Conservation (phyloP, 208 protist species). For the Balamuthia mandrillaris region DNA sequence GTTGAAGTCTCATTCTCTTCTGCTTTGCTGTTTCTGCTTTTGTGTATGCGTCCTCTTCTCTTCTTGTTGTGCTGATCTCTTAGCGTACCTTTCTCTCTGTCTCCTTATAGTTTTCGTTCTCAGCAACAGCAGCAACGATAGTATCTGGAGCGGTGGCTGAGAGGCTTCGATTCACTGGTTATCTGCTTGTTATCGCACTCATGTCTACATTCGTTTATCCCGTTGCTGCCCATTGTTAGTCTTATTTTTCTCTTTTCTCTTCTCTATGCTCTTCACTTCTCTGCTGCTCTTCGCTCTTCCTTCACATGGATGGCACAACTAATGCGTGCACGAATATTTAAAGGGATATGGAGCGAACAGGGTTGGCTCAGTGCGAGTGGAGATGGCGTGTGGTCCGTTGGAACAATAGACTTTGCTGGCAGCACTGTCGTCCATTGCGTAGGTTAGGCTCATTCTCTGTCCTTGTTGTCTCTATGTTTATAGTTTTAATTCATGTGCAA, state of each 20-base stretch:
- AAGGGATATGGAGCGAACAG: slow-evolving; percentile 9
- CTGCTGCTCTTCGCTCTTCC: no score
- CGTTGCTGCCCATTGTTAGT: slow-evolving; percentile 12
- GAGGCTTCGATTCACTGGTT: slow-evolving; percentile 5
- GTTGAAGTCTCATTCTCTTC: no score
- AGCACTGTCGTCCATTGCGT: slow-evolving; percentile 23
- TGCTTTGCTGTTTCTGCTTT: not conserved
- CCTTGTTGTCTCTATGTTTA: no score
- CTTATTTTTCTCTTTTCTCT: not conserved
- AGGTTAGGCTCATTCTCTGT: not conserved
- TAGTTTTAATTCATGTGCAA: no score
- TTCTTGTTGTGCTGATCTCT: not conserved
- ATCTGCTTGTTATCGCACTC: not conserved
- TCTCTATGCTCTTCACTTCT: not conserved
- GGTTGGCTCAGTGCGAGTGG: slow-evolving; percentile 16
- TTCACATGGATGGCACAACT: no score
- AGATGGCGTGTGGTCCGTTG: not conserved
- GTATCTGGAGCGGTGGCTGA: slow-evolving; percentile 4
- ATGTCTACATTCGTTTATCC: slow-evolving; percentile 7
- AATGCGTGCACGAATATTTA: no score
- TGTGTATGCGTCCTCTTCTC: not conserved
- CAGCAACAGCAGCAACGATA: not conserved
- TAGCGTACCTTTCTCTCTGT: not conserved
- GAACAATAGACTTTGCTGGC: slow-evolving; percentile 23
- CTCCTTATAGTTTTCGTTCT: not conserved